phyloP scores from a whole-genome alignment of 2,329 filamentous ascomycete species.

The Ophiostoma novo-ulmi region DNA sequence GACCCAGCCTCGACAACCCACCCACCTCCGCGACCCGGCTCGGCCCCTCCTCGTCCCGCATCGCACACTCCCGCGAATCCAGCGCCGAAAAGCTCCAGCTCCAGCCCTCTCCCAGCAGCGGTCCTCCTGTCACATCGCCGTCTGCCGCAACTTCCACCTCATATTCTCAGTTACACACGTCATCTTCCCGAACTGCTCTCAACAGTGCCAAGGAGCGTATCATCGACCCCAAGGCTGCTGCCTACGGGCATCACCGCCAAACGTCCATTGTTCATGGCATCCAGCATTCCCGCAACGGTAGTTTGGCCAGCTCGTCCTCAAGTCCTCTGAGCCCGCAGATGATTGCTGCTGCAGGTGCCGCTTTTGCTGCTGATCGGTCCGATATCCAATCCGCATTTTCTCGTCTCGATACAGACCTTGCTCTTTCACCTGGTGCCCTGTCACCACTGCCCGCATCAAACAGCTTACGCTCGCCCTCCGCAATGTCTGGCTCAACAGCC shows the following conservation, averaged over 20 bases:
- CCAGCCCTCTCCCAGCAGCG: conserved; percentile 11
- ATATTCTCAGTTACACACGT: conserved; percentile 40
- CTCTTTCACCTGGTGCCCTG: conserved; percentile 29
- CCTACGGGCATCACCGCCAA: conserved; percentile 86
- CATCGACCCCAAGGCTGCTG: conserved; percentile 51
- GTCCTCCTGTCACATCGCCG: conserved; percentile 27
- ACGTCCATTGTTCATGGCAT: conserved; percentile 96
- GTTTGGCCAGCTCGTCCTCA: conserved; percentile 70
- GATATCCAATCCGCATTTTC: conserved; percentile 45
- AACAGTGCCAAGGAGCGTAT: conserved; percentile 46
- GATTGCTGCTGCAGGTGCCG: conserved; percentile 63
- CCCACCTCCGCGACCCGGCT: conserved; percentile 26
- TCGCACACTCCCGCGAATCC: conserved; percentile 54
- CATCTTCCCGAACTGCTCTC: conserved; percentile 39
- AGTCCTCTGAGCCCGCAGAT: conserved; percentile 86
- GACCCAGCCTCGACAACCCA: conserved; percentile 40
- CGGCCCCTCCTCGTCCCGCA: conserved; percentile 33
- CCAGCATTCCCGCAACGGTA: conserved; percentile 87
- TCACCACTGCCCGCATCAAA: conserved; percentile 16
- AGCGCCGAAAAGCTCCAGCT: conserved; percentile 47
- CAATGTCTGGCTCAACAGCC: conserved; percentile 43
- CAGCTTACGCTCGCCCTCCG: conserved; percentile 41
- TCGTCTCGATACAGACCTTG: conserved; percentile 44
- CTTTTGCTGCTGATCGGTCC: conserved; percentile 46
- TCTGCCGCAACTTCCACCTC: conserved; percentile 28